Base-by-base conservation (phyloP, 1,139 yeast species). In the Zygosaccharomyces pseudobailii region DNA sequence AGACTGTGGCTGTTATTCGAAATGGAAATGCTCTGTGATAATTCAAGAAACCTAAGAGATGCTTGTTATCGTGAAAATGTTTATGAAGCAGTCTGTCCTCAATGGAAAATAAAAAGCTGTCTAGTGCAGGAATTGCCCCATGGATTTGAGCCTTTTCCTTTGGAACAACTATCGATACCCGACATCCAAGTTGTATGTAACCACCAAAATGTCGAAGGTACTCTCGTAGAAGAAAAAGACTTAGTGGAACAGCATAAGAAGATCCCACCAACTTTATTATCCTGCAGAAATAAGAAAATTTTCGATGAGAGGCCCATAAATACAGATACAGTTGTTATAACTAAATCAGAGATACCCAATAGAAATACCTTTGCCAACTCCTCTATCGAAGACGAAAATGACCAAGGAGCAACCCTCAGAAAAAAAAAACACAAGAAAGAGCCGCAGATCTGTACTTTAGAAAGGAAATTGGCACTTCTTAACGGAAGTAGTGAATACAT, bases 1-100 rank as follows among this genome's bases (percentile, higher is more conserved):
- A 51, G 65, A 21, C 33, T 50, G 17, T 61, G 65, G 65, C 58
- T 64, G 35, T 48, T 64, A 7, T 64, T 64, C 40, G 68, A 64
- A 25, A 39, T 64, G 19, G 68, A 64, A 43, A 53, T 62, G 58
- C 47, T 55, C 5, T 46, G 40, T 5, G 54, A 55, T 36, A 38
- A 21, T n/a, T 34, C 30, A 6, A 47, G 51, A 10, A 63, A 62
- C 45, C 46, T 62, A 19, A 55, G 68, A 44, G 54, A 56, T 43
- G 42, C 43, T 4, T 61, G 65, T 38, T 64, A 63, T 42, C 50
- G 53, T 35, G 39, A 51, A 6, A 48, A 55, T 24, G 59, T 63
- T 5, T 64, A 64, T 41, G 45, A 48, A n/a, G 39, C 38, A 21
- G 23, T 62, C 5, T 54, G 53, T 41, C 44, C 50, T 8, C 36